Percentiles rank a stretch among this genome's conserved stretches.
These are phyloP conservation scores for Diaporthe batatas DNA, from an alignment of 2,329 filamentous ascomycete genomes.

Conservation along the genomic window DNA sequence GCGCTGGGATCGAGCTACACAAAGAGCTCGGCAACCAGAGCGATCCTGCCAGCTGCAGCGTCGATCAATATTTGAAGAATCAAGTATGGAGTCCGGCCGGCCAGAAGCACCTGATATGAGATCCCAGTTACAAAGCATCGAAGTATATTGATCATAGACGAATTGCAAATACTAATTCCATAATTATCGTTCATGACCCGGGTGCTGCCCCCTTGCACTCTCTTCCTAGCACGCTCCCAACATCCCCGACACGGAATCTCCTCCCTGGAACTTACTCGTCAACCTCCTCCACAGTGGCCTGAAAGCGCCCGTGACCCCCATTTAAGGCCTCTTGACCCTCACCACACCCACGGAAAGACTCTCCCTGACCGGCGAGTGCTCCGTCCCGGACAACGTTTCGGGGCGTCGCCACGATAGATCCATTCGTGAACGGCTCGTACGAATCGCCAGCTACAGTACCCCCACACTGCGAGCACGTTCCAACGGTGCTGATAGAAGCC, in stretches of 20 bases:
- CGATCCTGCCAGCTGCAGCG: background rate
- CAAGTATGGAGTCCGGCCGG: too few relatives aligned
- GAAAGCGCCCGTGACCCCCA: background rate
- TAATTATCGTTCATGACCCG: background rate
- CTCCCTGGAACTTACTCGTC: background rate
- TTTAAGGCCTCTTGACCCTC: background rate
- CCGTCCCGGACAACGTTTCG: background rate
- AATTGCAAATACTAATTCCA: background rate
- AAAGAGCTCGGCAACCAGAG: background rate
- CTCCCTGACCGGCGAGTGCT: background rate
- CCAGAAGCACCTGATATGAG: background rate
- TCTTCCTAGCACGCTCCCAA: background rate
- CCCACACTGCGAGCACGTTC: slow-evolving; percentile 12
- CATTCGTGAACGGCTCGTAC: background rate
- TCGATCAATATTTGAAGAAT: background rate
- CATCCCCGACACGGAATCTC: background rate
- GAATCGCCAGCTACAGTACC: background rate
- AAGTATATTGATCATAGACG: background rate
- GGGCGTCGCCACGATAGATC: background rate
- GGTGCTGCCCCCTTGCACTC: background rate
- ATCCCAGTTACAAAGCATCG: background rate
- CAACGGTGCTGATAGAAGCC: background rate
- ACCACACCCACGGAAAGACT: too few relatives aligned
- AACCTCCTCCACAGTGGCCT: slow-evolving; percentile 6
- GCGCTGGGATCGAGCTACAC: background rate